Evolutionary conservation across 352 stramenopile genomes (phyloP), one percentile per base, ranked within the genome.

Genomic region (Pythium angustatum): DNA sequence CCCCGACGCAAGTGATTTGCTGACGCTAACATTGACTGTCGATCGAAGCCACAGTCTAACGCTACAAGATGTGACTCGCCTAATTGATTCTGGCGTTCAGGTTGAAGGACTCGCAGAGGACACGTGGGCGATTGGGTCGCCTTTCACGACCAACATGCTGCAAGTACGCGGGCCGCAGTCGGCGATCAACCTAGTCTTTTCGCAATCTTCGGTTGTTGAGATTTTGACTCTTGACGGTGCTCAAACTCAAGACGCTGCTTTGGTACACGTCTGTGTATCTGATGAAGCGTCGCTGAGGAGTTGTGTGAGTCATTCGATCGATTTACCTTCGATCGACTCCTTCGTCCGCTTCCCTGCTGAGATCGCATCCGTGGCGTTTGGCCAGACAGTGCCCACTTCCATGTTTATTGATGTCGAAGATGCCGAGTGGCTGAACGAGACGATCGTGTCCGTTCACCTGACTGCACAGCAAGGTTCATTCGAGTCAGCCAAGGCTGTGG

Each of bases 1-100:
- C 26, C 52, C 68, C 0, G 79, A 88, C 31, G 28, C 38, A 2
- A 27, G 52, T n/a, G 74, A 85, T 34, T 41, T 71, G 6, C 62
- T 83, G 26, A 61, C 72, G 11, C 58, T 84, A n/a, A 58, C 70
- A 19, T 50, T 87, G 15, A 52, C 44, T 15, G 14, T 66, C 4
- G 30, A 54, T n/a, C 19, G 3, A 27, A 40, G 40, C 2, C 31
- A 22, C 31, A 38, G 26, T 6, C 43, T 66, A 12, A n/a, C 21
- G 12, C 26, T 66, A 0, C 2, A 19, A 9, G 41, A 56, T 55
- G 27, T 22, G 2, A 65, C 24, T 11, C 19, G 28, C 17, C 15
- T 31, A 26, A 30, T 31, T 14, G 33, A 3, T 5, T 21, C 47
- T 9, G 48, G 58, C 24, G 26, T 65, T 6, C 41, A 43, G 36